Evolutionary conservation across 2,329 filamentous ascomycete species (phyloP), one percentile per base, ranked within the genome.

Genomic region (Fusarium sp.): DNA sequence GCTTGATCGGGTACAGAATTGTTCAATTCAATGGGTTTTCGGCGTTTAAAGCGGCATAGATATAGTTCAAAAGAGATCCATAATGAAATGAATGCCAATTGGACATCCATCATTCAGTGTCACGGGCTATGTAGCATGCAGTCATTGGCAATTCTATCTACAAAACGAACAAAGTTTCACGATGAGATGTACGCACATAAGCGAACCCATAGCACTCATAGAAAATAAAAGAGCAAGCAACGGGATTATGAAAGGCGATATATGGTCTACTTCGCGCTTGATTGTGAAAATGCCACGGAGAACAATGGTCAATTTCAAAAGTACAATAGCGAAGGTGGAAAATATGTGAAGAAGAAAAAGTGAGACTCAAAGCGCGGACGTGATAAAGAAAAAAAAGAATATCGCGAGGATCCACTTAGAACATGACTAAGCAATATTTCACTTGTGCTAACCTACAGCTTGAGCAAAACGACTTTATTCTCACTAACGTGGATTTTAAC

Each of bases 211-310:
- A 79, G 81, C 83, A 82, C 84, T 83, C 84, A 81, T 80, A 69
- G 73, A 74, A 74, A 76, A 73, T 76, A 76, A 76, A 47, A 67
- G 78, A 83, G 84, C 81, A 82, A 80, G 82, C 80, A 79, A 81
- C 80, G 82, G 84, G 86, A 89, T 89, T 89, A 87, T 88, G 84
- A 89, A 88, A 84, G 84, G 86, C 84, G 79, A 57, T 46, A 44
- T 22, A 81, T 81, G 61, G 71, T 89, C 86, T 89, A 82, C 87
- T 88, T 89, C 86, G 79, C 80, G 77, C 78, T 67, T 77, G 77
- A 76, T 76, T 76, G 74, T 81, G 84, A 85, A 84, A 69, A 81
- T 80, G 83, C 80, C 83, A 83, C 74, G 58, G 73, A 2, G 53
- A 60, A 53, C 52, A 50, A 70, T 73, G 71, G 72, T 77, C 79